phyloP scores from a whole-genome alignment of 441 rosid species.

The Bruguiera hainesii region DNA sequence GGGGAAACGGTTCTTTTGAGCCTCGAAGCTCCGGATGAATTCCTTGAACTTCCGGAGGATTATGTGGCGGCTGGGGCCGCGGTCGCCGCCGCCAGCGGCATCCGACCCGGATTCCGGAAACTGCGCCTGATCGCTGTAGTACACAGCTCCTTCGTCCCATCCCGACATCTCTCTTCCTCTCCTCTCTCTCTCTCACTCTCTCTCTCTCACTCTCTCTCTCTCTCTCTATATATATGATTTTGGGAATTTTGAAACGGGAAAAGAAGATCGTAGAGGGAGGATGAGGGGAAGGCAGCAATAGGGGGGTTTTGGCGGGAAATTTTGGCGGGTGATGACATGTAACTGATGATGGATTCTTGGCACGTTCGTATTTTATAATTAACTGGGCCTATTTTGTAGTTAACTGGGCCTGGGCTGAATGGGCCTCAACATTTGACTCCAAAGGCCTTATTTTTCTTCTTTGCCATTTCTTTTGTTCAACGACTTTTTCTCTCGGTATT shows the following conservation, averaged over 20 bases:
- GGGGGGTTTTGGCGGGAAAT: slow-evolving; percentile 46
- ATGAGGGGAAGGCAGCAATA: neutral
- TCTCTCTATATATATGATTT: neutral
- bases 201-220: neutral
- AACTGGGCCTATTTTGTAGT: no score
- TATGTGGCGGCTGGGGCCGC: slow-evolving; percentile 52
- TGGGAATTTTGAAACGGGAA: neutral
- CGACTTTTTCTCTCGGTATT: no score
- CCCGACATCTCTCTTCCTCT: slow-evolving; percentile 57
- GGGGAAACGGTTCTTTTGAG: slow-evolving; percentile 61
- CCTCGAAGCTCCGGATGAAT: slow-evolving; percentile 74
- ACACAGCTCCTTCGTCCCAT: slow-evolving; percentile 95
- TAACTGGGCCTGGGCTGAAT: no score
- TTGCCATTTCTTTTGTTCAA: no score
- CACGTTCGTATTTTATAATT: neutral
- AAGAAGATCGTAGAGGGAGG: neutral
- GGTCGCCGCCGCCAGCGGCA: slow-evolving; percentile 23
- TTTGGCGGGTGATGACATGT: slow-evolving; percentile 40
- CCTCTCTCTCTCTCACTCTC: slow-evolving; percentile 5
- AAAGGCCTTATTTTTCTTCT: no score
- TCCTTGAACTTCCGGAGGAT: slow-evolving; percentile 76
- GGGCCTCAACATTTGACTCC: no score
- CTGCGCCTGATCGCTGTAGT: slow-evolving; percentile 91
- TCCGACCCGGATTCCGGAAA: slow-evolving; percentile 59
- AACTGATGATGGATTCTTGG: neutral